These are phyloP conservation scores for Myotisia sp. DNA, from an alignment of 2,329 filamentous ascomycete genomes.

Conservation along the genomic window DNA sequence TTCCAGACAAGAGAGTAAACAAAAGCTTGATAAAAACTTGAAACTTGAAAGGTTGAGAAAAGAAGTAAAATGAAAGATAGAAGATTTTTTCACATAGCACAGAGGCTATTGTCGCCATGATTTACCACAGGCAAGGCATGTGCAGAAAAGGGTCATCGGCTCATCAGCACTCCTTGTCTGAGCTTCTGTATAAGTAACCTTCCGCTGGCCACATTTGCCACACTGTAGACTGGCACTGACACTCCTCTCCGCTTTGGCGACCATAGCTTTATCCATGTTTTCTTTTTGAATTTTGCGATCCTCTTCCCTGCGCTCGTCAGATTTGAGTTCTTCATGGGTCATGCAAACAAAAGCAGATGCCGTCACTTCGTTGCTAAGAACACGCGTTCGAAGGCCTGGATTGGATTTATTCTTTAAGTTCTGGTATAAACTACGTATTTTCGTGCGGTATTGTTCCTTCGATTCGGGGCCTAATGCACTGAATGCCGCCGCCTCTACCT, in stretches of 20 bases:
- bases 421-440: conserved; percentile 83
- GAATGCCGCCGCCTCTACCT: conserved; percentile 66
- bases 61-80: conserved; percentile 8
- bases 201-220: conserved; percentile 81
- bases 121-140: conserved; percentile 35
- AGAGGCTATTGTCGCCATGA: conserved; percentile 31
- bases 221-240: conserved; percentile 80
- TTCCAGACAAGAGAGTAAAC: conserved; percentile 5
- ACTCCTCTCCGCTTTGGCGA: conserved; percentile 78
- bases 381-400: conserved; percentile 56
- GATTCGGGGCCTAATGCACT: conserved; percentile 55
- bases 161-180: conserved; percentile 94
- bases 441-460: conserved; percentile 61
- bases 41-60: conserved; percentile 6
- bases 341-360: conserved; percentile 67
- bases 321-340: conserved; percentile 83
- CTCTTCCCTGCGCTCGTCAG: conserved; percentile 60
- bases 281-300: conserved; percentile 69
- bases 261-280: conserved; percentile 96
- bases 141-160: conserved; percentile 45
- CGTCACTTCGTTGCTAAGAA: conserved; percentile 59
- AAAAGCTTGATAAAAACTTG: conserved; percentile 6
- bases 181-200: conserved; percentile 90
- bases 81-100: not conserved
- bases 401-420: conserved; percentile 93